Percentiles rank a stretch among this genome's conserved stretches.
Conservation (phyloP, 768 basidiomycete species). For the Lyophyllum decastes region DNA sequence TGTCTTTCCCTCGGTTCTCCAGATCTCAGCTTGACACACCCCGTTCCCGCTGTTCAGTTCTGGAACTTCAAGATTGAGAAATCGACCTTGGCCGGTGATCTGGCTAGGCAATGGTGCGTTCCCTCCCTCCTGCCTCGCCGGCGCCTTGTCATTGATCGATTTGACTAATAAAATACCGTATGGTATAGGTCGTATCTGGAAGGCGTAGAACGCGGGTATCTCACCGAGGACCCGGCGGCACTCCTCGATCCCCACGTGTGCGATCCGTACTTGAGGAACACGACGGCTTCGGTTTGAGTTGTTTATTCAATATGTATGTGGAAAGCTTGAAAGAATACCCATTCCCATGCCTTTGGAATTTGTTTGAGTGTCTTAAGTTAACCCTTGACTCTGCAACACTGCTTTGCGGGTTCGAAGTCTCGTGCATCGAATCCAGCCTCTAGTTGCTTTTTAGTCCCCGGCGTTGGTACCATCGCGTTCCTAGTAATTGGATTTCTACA, state of each 20-base stretch:
- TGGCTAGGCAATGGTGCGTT: conserved; percentile 66
- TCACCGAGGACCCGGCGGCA: conserved; percentile 63
- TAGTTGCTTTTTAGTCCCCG: too few species aligned
- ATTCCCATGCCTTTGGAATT: too few species aligned
- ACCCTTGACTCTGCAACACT: too few species aligned
- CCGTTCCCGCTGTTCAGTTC: conserved; percentile 26
- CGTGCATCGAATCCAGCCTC: too few species aligned
- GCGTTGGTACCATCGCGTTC: too few species aligned
- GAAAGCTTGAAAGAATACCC: too few species aligned
- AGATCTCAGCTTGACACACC: not conserved
- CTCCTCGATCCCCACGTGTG: conserved; percentile 66
- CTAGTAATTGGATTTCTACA: too few species aligned
- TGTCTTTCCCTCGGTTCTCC: not conserved
- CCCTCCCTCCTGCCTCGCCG: not conserved
- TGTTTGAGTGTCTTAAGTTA: too few species aligned
- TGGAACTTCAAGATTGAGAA: conserved; percentile 80
- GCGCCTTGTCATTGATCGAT: not conserved
- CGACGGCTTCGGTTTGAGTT: not conserved
- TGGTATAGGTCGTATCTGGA: conserved; percentile 67
- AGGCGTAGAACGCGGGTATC: conserved; percentile 56
- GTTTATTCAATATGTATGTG: not conserved
- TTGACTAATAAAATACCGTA: not conserved
- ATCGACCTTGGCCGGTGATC: conserved; percentile 47
- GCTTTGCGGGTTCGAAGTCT: too few species aligned
- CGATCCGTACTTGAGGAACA: conserved; percentile 41